Percentiles rank a stretch among this genome's conserved stretches.
phyloP scores from a whole-genome alignment of 2,329 filamentous ascomycete species.

The Nemania diffusa region DNA sequence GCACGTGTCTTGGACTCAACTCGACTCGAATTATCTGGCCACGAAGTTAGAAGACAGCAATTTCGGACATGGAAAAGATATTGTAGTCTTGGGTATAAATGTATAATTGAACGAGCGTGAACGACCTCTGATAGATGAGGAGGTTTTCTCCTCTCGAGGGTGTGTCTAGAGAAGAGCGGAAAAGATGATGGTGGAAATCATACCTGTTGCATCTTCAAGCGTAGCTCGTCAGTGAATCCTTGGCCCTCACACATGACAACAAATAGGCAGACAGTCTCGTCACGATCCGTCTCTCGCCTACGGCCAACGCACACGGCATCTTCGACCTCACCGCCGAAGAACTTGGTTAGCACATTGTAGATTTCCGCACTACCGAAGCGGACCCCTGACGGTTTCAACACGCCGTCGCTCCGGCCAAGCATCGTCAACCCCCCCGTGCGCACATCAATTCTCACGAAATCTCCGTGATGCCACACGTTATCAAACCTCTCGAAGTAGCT shows the following conservation, averaged over 20 bases:
- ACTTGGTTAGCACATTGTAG: slow-evolving; percentile 89
- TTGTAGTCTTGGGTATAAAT: background rate
- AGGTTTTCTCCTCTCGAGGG: background rate
- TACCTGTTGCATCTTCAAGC: slow-evolving; percentile 67
- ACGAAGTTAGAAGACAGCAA: slow-evolving; percentile 6
- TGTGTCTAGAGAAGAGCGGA: no score
- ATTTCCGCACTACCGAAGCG: slow-evolving; percentile 95
- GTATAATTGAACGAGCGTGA: background rate
- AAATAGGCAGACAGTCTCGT: slow-evolving; percentile 91
- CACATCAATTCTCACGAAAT: slow-evolving; percentile 80
- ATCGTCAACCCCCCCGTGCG: slow-evolving; percentile 83
- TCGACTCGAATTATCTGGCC: slow-evolving; percentile 72
- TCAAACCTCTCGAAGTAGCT: slow-evolving; percentile 91
- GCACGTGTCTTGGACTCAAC: slow-evolving; percentile 89
- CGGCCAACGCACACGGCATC: slow-evolving; percentile 91
- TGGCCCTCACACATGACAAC: slow-evolving; percentile 75
- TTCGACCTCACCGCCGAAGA: slow-evolving; percentile 80
- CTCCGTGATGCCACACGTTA: slow-evolving; percentile 90
- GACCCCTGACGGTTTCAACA: slow-evolving; percentile 91
- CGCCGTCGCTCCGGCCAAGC: slow-evolving; percentile 91
- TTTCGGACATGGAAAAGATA: background rate
- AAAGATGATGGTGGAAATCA: background rate
- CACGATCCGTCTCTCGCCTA: slow-evolving; percentile 74
- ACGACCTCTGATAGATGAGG: background rate
- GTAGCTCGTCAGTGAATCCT: slow-evolving; percentile 69